Evolutionary conservation across 495 filamentous ascomycete genomes (phyloP).

Genomic region (Aspergillus bertholletiae): DNA sequence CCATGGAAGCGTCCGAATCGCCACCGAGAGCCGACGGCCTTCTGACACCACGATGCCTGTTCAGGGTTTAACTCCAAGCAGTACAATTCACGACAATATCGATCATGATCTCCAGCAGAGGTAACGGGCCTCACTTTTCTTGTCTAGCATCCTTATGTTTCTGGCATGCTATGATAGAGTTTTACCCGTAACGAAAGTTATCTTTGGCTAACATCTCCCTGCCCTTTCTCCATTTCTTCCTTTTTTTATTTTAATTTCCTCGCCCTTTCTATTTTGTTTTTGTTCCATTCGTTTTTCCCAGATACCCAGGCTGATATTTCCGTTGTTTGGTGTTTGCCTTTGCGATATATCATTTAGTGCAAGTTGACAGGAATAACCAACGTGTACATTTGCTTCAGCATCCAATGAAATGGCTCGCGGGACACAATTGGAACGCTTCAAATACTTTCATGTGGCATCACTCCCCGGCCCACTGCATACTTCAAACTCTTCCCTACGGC

Average conservation of each 20-base stretch:
- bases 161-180: not conserved
- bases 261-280: constrained; percentile 20
- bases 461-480: not conserved
- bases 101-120: not conserved
- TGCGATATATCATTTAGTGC: not conserved
- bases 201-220: constrained; percentile 10
- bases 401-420: not conserved
- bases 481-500: no score
- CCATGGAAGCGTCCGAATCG: constrained; percentile 53
- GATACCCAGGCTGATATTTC: constrained; percentile 22
- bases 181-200: not conserved
- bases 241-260: no score
- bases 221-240: no score
- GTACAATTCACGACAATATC: constrained; percentile 3
- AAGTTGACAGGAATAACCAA: not conserved
- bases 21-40: constrained; percentile 31
- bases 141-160: not conserved
- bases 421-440: not conserved
- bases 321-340: constrained; percentile 6
- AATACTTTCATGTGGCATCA: not conserved
- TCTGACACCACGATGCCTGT: constrained; percentile 30
- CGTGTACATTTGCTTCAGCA: not conserved
- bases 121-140: not conserved
- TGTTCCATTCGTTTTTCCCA: constrained; percentile 24
- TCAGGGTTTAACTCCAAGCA: constrained; percentile 23